These are phyloP conservation scores for Juglanconis sp. DNA, from an alignment of 2,329 filamentous ascomycete genomes.

Conservation along the genomic window DNA sequence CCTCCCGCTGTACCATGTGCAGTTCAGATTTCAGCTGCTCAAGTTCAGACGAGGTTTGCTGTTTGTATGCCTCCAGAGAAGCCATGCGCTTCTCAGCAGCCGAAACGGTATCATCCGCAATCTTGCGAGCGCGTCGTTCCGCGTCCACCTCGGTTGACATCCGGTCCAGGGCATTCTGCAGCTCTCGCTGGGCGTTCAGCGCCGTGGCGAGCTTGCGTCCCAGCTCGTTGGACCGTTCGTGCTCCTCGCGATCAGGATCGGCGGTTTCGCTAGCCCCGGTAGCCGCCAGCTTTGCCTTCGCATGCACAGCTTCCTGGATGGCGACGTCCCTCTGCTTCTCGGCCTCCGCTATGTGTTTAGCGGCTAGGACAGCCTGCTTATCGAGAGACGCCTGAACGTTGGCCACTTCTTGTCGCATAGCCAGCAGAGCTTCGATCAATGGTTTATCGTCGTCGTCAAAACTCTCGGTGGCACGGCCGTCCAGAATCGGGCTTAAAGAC, in stretches of 20 bases:
- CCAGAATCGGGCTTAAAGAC: conserved; percentile 68
- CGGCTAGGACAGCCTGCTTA: conserved; percentile 78
- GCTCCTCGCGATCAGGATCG: conserved; percentile 57
- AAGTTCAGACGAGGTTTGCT: conserved; percentile 78
- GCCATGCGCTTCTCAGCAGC: conserved; percentile 79
- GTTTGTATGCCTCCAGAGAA: conserved; percentile 80
- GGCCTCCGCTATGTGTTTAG: conserved; percentile 86
- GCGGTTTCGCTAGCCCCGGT: conserved; percentile 64
- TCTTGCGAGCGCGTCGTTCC: conserved; percentile 74
- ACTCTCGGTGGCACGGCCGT: conserved; percentile 71
- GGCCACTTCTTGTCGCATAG: conserved; percentile 84
- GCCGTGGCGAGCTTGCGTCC: conserved; percentile 79
- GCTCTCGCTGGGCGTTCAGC: conserved; percentile 72
- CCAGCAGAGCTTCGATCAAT: conserved; percentile 84
- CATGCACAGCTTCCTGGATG: conserved; percentile 92
- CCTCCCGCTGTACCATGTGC: conserved; percentile 72
- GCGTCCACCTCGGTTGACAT: conserved; percentile 69
- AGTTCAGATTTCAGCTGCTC: conserved; percentile 83
- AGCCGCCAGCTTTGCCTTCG: conserved; percentile 87
- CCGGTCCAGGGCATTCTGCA: conserved; percentile 73
- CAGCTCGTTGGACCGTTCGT: conserved; percentile 70
- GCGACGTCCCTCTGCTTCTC: conserved; percentile 93
- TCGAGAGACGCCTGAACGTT: conserved; percentile 90
- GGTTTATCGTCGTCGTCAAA: conserved; percentile 92
- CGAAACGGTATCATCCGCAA: conserved; percentile 84